Conservation (phyloP, 1,284 basidiomycete genomes). For the Coniophora puteana region DNA sequence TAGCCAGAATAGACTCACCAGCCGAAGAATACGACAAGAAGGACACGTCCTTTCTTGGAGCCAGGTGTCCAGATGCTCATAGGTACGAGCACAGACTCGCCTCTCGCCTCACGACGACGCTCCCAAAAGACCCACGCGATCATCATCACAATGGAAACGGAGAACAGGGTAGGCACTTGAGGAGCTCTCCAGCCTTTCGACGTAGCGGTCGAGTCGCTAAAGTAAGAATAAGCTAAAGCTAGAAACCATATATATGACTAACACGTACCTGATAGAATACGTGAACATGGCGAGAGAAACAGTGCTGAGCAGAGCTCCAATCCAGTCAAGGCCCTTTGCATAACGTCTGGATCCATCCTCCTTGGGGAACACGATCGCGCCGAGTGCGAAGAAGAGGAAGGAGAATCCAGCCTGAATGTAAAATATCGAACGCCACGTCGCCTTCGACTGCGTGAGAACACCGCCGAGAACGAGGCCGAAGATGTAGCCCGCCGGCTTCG, state of each 20-base stretch:
- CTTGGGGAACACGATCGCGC: conserved; percentile 19
- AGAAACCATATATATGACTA: neutral
- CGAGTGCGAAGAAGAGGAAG: conserved; percentile 23
- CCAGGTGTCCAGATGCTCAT: conserved; percentile 32
- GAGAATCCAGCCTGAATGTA: conserved; percentile 31
- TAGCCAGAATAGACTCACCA: too few relatives aligned
- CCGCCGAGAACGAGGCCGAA: conserved; percentile 30
- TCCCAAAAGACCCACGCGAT: conserved; percentile 29
- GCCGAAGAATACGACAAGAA: conserved; percentile 29
- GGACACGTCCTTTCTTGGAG: conserved; percentile 28
- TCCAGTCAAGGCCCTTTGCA: conserved; percentile 32
- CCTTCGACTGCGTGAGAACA: conserved; percentile 26
- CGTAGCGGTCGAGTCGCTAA: conserved; percentile 30
- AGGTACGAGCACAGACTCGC: conserved; percentile 30
- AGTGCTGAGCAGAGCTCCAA: conserved; percentile 30
- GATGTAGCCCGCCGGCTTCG: conserved; percentile 32
- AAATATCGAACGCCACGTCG: conserved; percentile 33
- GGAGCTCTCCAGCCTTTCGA: conserved; percentile 32
- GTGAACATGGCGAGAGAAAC: conserved; percentile 29
- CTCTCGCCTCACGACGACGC: conserved; percentile 24
- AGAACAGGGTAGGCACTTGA: conserved; percentile 26
- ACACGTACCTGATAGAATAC: conserved; percentile 30
- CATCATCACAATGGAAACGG: conserved; percentile 26
- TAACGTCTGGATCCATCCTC: conserved; percentile 21
- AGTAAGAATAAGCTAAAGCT: neutral